Evolutionary conservation across 148 eudicot species (phyloP).

Genomic region (Rhododendron kiyosumense): DNA sequence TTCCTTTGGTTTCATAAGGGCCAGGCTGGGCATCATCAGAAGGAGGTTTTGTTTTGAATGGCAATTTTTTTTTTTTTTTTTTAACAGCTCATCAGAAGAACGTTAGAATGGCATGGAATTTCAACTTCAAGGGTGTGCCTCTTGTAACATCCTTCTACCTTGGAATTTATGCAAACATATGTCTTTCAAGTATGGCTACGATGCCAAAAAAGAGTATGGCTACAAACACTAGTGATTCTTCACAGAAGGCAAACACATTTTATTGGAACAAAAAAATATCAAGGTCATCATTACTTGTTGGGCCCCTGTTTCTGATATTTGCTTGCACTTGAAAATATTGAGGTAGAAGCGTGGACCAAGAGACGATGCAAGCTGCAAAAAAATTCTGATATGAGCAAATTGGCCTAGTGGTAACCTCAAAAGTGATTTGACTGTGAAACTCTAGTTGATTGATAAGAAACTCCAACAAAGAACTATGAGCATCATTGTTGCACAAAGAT

Average conservation of each 20-base stretch:
- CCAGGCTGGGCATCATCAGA: background rate
- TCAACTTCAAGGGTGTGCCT: background rate
- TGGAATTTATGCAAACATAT: background rate
- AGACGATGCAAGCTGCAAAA: slow-evolving; percentile 87
- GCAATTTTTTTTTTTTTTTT: no score
- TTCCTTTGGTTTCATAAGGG: background rate
- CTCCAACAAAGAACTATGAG: background rate
- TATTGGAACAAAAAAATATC: background rate
- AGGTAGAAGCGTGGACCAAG: slow-evolving; percentile 93
- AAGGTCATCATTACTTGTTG: slow-evolving; percentile 53
- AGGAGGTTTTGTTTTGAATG: background rate
- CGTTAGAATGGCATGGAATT: background rate
- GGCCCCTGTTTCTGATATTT: slow-evolving; percentile 98
- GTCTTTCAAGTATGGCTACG: background rate
- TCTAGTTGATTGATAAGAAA: background rate
- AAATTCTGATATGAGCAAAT: slow-evolving; percentile 6
- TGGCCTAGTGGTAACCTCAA: background rate
- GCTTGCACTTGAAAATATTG: slow-evolving; percentile 97
- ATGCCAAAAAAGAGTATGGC: background rate
- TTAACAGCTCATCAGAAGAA: background rate
- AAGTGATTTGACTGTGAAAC: background rate
- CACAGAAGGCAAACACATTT: background rate
- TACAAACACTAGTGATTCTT: background rate
- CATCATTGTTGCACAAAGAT: background rate
- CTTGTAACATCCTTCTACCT: background rate